These are phyloP conservation scores for Phalaenopsis hybrid DNA, from an alignment of 116 monocot genomes.

Conservation along the genomic window DNA sequence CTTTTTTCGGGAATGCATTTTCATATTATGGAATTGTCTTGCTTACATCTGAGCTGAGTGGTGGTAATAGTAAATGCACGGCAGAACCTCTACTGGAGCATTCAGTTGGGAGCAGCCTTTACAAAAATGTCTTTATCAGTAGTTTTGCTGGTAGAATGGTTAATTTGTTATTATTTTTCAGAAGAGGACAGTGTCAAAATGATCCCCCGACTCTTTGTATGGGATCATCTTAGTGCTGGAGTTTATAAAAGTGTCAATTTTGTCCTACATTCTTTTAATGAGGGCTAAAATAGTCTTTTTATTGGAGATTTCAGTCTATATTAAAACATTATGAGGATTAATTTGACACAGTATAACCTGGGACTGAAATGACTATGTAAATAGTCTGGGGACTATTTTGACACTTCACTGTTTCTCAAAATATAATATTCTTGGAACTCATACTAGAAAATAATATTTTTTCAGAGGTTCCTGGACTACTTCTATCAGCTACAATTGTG, in stretches of 20 bases:
- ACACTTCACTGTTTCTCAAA: too few relatives aligned
- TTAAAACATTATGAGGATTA: too few relatives aligned
- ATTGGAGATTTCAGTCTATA: too few relatives aligned
- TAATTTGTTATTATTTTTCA: neutral
- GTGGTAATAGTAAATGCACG: slow-evolving; percentile 27
- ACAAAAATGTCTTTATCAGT: slow-evolving; percentile 70
- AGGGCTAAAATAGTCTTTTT: too few relatives aligned
- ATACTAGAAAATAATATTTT: neutral
- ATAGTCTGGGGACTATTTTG: too few relatives aligned
- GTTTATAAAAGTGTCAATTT: neutral
- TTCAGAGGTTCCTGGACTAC: slow-evolving; percentile 77
- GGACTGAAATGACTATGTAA: too few relatives aligned
- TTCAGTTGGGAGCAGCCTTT: slow-evolving; percentile 27
- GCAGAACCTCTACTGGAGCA: slow-evolving; percentile 13
- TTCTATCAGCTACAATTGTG: slow-evolving; percentile 58
- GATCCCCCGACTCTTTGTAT: too few relatives aligned
- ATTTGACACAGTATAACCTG: too few relatives aligned
- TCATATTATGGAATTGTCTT: slow-evolving; percentile 88
- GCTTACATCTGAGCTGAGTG: slow-evolving; percentile 75
- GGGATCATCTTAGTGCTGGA: too few relatives aligned
- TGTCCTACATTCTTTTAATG: too few relatives aligned
- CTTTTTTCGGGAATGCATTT: slow-evolving; percentile 88
- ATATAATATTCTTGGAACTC: neutral
- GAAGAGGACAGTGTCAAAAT: too few relatives aligned
- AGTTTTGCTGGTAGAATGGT: slow-evolving; percentile 66